Evolutionary conservation across 805 yeast genomes (phyloP).

Genomic region (Millerozyma acaciae): DNA sequence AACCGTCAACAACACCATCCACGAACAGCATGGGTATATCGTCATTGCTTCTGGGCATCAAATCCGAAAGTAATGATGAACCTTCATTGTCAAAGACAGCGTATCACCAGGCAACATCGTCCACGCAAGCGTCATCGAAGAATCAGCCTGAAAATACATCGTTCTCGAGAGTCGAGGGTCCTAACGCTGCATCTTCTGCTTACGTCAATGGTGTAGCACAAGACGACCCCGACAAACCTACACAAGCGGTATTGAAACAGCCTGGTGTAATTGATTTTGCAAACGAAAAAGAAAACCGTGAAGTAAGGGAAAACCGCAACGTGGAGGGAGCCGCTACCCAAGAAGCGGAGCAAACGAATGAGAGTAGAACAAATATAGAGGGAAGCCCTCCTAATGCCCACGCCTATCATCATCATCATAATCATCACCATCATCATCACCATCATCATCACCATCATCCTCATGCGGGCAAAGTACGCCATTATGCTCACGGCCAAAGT

Average conservation of each 20-base stretch:
- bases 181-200: too few species aligned
- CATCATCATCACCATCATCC: slow-evolving; percentile 7
- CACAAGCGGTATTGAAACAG: too few species aligned
- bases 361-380: too few species aligned
- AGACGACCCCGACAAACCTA: too few species aligned
- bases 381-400: slow-evolving; percentile 1
- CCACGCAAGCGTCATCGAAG: slow-evolving; percentile 1
- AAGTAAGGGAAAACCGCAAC: too few species aligned
- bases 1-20: slow-evolving; percentile 11
- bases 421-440: slow-evolving; percentile 9
- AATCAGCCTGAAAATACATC: too few species aligned
- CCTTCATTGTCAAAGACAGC: not conserved
- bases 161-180: too few species aligned
- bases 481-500: slow-evolving; percentile 7
- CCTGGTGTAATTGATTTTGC: too few species aligned
- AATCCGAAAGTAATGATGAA: not conserved
- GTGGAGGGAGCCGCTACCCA: too few species aligned
- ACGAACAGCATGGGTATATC: slow-evolving; percentile 19
- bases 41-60: slow-evolving; percentile 11
- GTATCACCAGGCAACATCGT: slow-evolving; percentile 1
- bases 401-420: slow-evolving; percentile 1
- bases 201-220: too few species aligned
- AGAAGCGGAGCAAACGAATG: too few species aligned
- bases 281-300: slow-evolving; percentile 7
- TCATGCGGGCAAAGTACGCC: slow-evolving; percentile 2